Evolutionary conservation across 768 basidiomycete genomes (phyloP), one percentile per base, ranked within the genome.

Genomic region (Panaeolus papilionaceus): DNA sequence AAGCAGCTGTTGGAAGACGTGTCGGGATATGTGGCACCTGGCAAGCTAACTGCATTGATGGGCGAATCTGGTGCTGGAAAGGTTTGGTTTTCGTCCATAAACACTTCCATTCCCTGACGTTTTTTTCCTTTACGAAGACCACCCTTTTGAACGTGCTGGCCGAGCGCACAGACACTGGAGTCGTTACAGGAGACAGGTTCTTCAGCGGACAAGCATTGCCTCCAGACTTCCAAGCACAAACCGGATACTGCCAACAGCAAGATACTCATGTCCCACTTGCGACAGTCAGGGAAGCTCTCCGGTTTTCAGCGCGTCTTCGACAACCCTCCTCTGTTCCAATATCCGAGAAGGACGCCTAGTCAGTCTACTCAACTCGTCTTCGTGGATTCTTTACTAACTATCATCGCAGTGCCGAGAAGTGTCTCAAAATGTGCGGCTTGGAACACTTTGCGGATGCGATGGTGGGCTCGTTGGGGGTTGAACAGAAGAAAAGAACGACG

Each of bases 221-320:
- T 10, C 72, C 75, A 0, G 86, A 91, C 70, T 92, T 90, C 71
- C 84, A 85, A 70, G 81, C 90, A 67, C 89, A 91, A 80, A 91
- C 88, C 68, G 94, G 93, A 0, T 96, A 95, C 73, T 92, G 91
- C 67, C 94, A 96, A 73, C 95, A 97, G 74, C 87, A 87, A 83
- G 93, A 94, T 71, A 91, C 89, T 0, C 95, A 96, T 78, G 83
- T 91, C 20, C 85, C 88, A 28, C 88, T 89, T 8, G 79, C 88
- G 1, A 95, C 93, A 7, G 93, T 96, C 14, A 86, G 92, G 33
- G 93, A 96, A 73, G 93, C 94, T 0, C 80, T 96, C 9, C 78
- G 87, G 45, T 91, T 94, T 78, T 95, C 93, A 1, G 94, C 94
- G 2, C 87, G 85, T 63, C 81, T 95, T 39, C 89, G 94, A 39